Base-by-base conservation (phyloP, 1,284 basidiomycete genomes). In the Cutaneotrichosporon mucoides region DNA sequence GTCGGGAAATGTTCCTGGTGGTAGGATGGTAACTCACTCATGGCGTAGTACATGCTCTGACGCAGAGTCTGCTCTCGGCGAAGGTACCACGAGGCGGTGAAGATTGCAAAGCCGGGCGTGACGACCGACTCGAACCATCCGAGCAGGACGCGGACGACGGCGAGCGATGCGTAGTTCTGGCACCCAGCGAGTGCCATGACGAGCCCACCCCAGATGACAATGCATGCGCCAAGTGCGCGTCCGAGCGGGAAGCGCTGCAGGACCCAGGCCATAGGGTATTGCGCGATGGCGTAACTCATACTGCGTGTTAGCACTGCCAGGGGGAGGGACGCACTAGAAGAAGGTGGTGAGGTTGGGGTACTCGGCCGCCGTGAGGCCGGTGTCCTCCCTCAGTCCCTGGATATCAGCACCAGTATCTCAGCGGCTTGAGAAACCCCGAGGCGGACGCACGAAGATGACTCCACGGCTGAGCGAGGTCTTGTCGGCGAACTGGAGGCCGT, bases 51-150 rank as follows among this genome's bases (percentile, higher is more conserved):
- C 34, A 66, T 24, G 24, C 44, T 52, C 51, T 61, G 61, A 12
- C 69, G 57, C 35, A 59, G 36, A 1, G 49, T 50, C 57, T 62
- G 61, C 46, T 62, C 61, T 15, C 45, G 44, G 9, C 61, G 61
- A 8, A 62, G 55, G 34, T 59, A 62, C 61, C 61, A 62, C 6
- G 57, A 53, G 8, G 61, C 35, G 3, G 59, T 61, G 24, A 61
- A 44, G 59, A 61, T 60, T 0, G 61, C 61, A 56, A 72, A 72
- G 16, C 66, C 68, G 16, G 70, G 70, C 2, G 68, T 69, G 56
- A 72, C 53, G 43, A 64, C 66, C 0, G 50, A 56, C 53, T 72
- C 70, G 37, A 70, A 66, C 61, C 66, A 66, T 12, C 70, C 70
- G 9, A 72, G 63, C 36, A 69, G 37, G n/a, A 66, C 53, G 3